Percentiles rank a stretch among this genome's conserved stretches.
Conservation (phyloP, 2,329 filamentous ascomycete species). For the Dothidotthia symphoricarpi region DNA sequence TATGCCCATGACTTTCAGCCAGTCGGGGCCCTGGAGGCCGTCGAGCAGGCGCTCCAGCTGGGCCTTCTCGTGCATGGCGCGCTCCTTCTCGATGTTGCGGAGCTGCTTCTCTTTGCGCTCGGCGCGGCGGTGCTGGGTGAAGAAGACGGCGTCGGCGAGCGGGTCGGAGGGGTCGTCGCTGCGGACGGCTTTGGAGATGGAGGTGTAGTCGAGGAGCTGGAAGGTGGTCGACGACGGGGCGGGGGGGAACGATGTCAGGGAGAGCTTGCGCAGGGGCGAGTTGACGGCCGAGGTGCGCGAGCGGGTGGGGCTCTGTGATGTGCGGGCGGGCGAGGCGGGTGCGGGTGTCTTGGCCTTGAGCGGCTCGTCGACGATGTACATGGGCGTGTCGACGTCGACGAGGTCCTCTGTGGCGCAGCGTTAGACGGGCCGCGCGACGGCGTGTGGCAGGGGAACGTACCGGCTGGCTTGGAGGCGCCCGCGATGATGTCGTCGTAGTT, state of each 20-base stretch:
- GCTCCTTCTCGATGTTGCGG: constrained; percentile 65
- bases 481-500: constrained; percentile 95
- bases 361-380: constrained; percentile 66
- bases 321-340: constrained; percentile 16
- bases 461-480: constrained; percentile 73
- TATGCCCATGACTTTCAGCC: constrained; percentile 88
- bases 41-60: constrained; percentile 70
- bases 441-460: constrained; percentile 49
- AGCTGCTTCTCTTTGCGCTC: constrained; percentile 67
- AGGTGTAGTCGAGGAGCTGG: constrained; percentile 46
- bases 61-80: constrained; percentile 65
- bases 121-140: constrained; percentile 59
- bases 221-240: constrained; percentile 33
- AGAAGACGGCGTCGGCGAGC: constrained; percentile 56
- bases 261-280: constrained; percentile 17
- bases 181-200: constrained; percentile 36
- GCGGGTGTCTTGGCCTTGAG: constrained; percentile 26
- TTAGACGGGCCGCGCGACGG: constrained; percentile 19
- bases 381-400: constrained; percentile 68
- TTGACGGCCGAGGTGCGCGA: constrained; percentile 23
- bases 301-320: constrained; percentile 26
- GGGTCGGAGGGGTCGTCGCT: constrained; percentile 50
- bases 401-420: constrained; percentile 56
- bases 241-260: constrained; percentile 12
- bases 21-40: constrained; percentile 85